phyloP scores from a whole-genome alignment of 139 green algal species.

The Nannochloris sp. region DNA sequence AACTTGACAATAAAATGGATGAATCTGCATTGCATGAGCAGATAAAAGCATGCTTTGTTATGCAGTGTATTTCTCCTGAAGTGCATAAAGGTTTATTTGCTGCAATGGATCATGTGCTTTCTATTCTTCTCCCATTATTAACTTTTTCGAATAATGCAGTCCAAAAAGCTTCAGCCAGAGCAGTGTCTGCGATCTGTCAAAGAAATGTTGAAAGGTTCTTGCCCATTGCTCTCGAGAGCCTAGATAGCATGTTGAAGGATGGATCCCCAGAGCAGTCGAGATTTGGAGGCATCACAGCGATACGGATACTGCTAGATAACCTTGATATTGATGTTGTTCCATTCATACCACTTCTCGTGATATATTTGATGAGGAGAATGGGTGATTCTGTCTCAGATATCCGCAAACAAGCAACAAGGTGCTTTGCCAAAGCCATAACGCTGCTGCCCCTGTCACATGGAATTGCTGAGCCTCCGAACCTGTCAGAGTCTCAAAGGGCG shows the following conservation, averaged over 20 bases:
- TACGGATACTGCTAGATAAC: background rate
- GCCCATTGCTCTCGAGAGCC: conserved; percentile 44
- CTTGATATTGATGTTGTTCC: conserved; percentile 72
- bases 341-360: conserved; percentile 61
- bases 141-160: conserved; percentile 36
- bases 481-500: conserved; percentile 44
- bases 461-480: conserved; percentile 37
- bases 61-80: background rate
- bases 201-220: conserved; percentile 33
- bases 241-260: conserved; percentile 19
- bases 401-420: conserved; percentile 42
- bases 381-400: conserved; percentile 55
- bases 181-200: conserved; percentile 26
- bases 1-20: background rate
- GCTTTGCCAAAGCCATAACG: conserved; percentile 74
- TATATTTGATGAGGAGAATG: conserved; percentile 85
- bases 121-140: conserved; percentile 25
- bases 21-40: background rate
- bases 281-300: conserved; percentile 20
- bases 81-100: conserved; percentile 14
- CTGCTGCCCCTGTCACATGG: conserved; percentile 78
- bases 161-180: conserved; percentile 31
- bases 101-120: conserved; percentile 36
- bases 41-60: conserved; percentile 10
- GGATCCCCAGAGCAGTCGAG: conserved; percentile 5